Evolutionary conservation across 257 asterid species (phyloP).

Genomic region (Salvia splendens): DNA sequence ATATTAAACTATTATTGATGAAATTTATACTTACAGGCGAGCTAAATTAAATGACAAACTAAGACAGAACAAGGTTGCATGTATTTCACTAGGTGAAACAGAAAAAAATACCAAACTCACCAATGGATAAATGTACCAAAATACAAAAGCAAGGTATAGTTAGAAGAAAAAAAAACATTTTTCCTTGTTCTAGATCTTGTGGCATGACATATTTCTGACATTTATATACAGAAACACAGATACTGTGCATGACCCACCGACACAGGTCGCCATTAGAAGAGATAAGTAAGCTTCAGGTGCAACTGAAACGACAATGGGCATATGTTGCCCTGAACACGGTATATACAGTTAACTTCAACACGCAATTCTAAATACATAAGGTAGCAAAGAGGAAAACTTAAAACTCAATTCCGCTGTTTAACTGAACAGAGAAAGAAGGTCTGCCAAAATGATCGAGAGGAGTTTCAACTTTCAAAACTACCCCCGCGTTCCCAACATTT

Average conservation of each 20-base stretch:
- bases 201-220: too few relatives aligned
- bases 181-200: too few relatives aligned
- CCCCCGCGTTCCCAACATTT: slow-evolving; percentile 79
- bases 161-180: too few relatives aligned
- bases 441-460: slow-evolving; percentile 67
- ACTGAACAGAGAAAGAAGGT: slow-evolving; percentile 81
- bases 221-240: too few relatives aligned
- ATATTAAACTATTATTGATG: too few relatives aligned
- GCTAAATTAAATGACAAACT: neutral
- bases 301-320: neutral
- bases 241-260: too few relatives aligned
- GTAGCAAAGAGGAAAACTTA: slow-evolving; percentile 25
- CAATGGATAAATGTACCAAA: neutral
- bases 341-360: slow-evolving; percentile 36
- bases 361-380: slow-evolving; percentile 1
- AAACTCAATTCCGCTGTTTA: slow-evolving; percentile 87
- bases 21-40: neutral
- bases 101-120: neutral
- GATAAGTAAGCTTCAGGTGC: too few relatives aligned
- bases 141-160: neutral
- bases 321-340: slow-evolving; percentile 19
- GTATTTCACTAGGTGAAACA: neutral
- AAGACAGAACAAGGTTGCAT: too few relatives aligned
- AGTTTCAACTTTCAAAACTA: slow-evolving; percentile 78
- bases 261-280: too few relatives aligned